Base-by-base conservation (phyloP, 202 grass and related monocot genomes). In the Cymbopogon flexuosus region DNA sequence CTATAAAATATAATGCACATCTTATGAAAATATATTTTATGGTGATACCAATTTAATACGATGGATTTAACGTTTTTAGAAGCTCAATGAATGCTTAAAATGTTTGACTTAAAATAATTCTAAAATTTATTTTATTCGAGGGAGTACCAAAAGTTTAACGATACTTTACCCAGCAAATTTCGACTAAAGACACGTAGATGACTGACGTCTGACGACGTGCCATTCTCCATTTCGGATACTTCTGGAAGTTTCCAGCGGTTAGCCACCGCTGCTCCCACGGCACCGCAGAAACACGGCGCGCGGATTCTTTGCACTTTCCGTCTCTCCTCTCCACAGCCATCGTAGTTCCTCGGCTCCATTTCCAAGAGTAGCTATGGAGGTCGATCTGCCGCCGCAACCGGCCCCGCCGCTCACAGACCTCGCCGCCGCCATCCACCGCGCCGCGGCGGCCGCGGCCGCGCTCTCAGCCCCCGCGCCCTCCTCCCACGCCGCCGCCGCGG, bases 381-480 rank as follows among this genome's bases (percentile, higher is more conserved):
- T 80, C n/a, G 81, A 79, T 52, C 31, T 79, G 39, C 84, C 64
- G 41, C 40, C 70, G 14, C 78, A 75, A 67, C 84, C 34, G 39
- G 39, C 64, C 22, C 63, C 31, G 60, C 60, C 75, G 8, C 59
- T 79, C 49, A 22, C 61, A 3, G 52, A 88, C 62, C 68, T 79
- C 15, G 11, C 81, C 68, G 16, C 51, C 39, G 41, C 61, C 75
- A 56, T 81, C 78, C 78, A 69, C 72, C 78, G 72, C n/a, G 84
- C 84, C 16, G 72, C 78, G 8, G 64, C 24, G 22, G 84, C 84
- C 5, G 22, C 84, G 12, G 72, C 78, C 21, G 72, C 72, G 52
- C 84, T 87, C 63, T 87, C 78, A 5, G 63, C 78, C 1, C 72
- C 84, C 11, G 62, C 78, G 2, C 66, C 84, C 52, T 87, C 84